Evolutionary conservation across 768 basidiomycete species (phyloP).

Genomic region (Xerocomus spinulosus): DNA sequence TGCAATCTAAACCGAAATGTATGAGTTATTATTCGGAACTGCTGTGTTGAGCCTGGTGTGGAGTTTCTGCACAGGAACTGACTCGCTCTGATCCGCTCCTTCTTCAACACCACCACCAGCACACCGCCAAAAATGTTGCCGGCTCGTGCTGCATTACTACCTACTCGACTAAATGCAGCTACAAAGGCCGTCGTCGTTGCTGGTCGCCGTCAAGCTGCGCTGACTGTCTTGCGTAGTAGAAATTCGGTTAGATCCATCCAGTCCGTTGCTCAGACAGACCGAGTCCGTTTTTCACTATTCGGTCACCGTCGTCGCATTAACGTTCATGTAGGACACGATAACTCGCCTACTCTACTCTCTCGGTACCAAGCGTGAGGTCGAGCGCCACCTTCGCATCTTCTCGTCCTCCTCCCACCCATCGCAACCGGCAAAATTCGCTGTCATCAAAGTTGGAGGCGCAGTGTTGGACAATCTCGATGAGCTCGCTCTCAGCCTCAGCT

Average conservation of each 20-base stretch:
- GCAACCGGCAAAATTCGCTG: conserved; percentile 91
- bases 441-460: conserved; percentile 97
- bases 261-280: conserved; percentile 68
- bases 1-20: too few species aligned
- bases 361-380: conserved; percentile 95
- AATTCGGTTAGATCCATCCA: conserved; percentile 44
- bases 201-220: conserved; percentile 36
- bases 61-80: too few species aligned
- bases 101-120: conserved; percentile 4
- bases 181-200: conserved; percentile 48
- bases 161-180: conserved; percentile 32
- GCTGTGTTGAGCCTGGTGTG: too few species aligned
- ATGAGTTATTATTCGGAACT: too few species aligned
- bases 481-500: conserved; percentile 90
- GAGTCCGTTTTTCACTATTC: conserved; percentile 42
- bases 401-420: conserved; percentile 88
- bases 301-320: neutral
- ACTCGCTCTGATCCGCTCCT: too few species aligned
- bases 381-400: conserved; percentile 97
- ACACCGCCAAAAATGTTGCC: conserved; percentile 26
- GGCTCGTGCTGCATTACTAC: conserved; percentile 20
- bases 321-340: conserved; percentile 79
- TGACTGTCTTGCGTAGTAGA: conserved; percentile 38
- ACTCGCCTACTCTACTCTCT: conserved; percentile 95
- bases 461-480: conserved; percentile 91